Conservation (phyloP, 75 land plant genomes). For the Picea glauca region DNA sequence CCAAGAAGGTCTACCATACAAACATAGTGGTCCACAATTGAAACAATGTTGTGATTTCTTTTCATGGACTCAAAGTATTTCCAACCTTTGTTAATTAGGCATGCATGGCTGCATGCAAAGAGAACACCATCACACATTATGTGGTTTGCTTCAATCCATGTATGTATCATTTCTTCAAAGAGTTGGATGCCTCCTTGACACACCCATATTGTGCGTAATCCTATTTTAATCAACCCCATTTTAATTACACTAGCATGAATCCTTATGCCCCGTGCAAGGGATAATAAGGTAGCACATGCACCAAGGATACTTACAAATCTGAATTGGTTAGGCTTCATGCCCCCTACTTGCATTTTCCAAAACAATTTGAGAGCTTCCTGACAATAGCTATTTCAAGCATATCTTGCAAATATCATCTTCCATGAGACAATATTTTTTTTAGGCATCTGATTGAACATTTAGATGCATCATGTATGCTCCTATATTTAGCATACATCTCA, state of each 20-base stretch:
- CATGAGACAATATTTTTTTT: conserved; percentile 17
- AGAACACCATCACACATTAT: conserved; percentile 1
- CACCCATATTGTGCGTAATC: conserved; percentile 10
- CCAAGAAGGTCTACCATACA: too few relatives aligned
- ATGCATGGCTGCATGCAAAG: conserved; percentile 7
- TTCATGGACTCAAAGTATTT: too few relatives aligned
- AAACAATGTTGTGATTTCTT: too few relatives aligned
- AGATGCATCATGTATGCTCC: not conserved
- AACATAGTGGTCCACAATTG: too few relatives aligned
- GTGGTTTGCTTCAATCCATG: conserved; percentile 7
- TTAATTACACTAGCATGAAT: conserved; percentile 13
- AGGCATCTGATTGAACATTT: conserved; percentile 11
- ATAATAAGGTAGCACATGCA: conserved; percentile 16
- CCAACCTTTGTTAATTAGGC: conserved; percentile 9
- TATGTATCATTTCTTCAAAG: conserved; percentile 8
- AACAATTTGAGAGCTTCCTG: conserved; percentile 18
- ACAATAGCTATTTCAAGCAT: conserved; percentile 19
- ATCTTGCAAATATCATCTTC: conserved; percentile 26
- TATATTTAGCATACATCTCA: not conserved
- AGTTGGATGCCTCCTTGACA: conserved; percentile 10
- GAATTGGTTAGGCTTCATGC: conserved; percentile 15
- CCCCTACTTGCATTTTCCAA: conserved; percentile 21
- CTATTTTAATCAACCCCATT: conserved; percentile 16
- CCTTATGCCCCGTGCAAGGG: conserved; percentile 11
- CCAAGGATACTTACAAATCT: conserved; percentile 13